Conservation (phyloP, 2,329 filamentous ascomycete species). For the Neoarthrinium moseri region DNA sequence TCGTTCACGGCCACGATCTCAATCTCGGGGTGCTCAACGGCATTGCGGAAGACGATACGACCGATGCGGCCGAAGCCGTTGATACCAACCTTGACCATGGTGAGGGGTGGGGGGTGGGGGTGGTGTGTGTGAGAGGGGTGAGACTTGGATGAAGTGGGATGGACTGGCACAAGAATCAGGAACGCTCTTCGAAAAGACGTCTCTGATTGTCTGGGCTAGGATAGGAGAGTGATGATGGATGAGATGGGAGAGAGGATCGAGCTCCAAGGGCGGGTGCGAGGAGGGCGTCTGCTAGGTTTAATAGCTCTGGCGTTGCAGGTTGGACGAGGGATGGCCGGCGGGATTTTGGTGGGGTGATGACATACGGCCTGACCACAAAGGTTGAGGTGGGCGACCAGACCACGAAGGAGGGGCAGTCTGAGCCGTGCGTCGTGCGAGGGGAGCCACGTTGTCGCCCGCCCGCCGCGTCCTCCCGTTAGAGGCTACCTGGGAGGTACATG, state of each 20-base stretch:
- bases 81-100: slow-evolving; percentile 82
- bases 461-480: background rate
- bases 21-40: slow-evolving; percentile 84
- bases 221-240: background rate
- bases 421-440: slow-evolving; percentile 1
- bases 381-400: slow-evolving; percentile 7
- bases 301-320: slow-evolving; percentile 3
- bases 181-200: background rate
- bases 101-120: slow-evolving; percentile 25
- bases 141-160: background rate
- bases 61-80: slow-evolving; percentile 99
- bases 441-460: background rate
- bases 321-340: slow-evolving; percentile 6
- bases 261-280: background rate
- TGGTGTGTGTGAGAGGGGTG: background rate
- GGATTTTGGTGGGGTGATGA: slow-evolving; percentile 10
- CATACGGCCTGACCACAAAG: slow-evolving; percentile 5
- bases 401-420: slow-evolving; percentile 8
- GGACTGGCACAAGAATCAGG: too few species aligned
- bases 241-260: background rate
- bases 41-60: slow-evolving; percentile 98
- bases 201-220: background rate
- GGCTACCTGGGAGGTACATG: slow-evolving; percentile 7
- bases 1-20: slow-evolving; percentile 97
- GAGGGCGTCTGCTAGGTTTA: slow-evolving; percentile 5